These are phyloP conservation scores for Populus tomentosa DNA, from an alignment of 441 rosid genomes.

Conservation along the genomic window DNA sequence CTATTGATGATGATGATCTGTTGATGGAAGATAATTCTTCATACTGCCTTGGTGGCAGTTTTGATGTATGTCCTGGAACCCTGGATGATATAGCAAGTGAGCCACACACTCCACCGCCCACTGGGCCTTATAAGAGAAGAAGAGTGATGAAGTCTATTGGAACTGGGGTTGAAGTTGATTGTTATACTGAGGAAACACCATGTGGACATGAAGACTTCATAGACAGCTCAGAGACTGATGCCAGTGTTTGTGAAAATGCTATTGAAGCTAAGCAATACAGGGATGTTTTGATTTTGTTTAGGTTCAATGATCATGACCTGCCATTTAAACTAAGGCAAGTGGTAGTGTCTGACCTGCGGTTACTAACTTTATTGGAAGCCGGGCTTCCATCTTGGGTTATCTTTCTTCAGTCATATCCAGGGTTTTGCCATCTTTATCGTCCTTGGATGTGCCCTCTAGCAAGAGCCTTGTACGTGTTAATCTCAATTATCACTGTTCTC, in stretches of 20 bases:
- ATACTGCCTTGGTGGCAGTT: constrained; percentile 33
- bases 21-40: constrained; percentile 39
- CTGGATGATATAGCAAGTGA: constrained; percentile 25
- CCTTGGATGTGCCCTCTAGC: constrained; percentile 99
- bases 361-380: constrained; percentile 87
- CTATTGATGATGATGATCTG: constrained; percentile 29
- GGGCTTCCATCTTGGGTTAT: constrained; percentile 98
- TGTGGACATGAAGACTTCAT: constrained; percentile 32
- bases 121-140: constrained; percentile 76
- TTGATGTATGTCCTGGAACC: constrained; percentile 29
- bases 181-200: constrained; percentile 56
- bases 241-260: constrained; percentile 37
- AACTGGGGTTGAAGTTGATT: constrained; percentile 52
- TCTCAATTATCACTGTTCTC: constrained; percentile 75
- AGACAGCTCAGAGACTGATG: constrained; percentile 32
- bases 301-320: constrained; percentile 71
- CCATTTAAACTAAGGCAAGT: constrained; percentile 73
- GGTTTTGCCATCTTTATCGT: constrained; percentile 86
- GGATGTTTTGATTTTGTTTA: constrained; percentile 71
- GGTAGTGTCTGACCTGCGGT: constrained; percentile 66
- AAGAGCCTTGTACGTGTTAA: constrained; percentile 71
- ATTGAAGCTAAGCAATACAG: constrained; percentile 52
- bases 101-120: constrained; percentile 63
- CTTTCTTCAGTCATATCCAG: constrained; percentile 96
- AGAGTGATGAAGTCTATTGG: constrained; percentile 39